Percentiles rank a stretch among this genome's conserved stretches.
These are phyloP conservation scores for Mortierella hygrophila DNA, from an alignment of 192 early-diverging fungal genomes.

Conservation along the genomic window DNA sequence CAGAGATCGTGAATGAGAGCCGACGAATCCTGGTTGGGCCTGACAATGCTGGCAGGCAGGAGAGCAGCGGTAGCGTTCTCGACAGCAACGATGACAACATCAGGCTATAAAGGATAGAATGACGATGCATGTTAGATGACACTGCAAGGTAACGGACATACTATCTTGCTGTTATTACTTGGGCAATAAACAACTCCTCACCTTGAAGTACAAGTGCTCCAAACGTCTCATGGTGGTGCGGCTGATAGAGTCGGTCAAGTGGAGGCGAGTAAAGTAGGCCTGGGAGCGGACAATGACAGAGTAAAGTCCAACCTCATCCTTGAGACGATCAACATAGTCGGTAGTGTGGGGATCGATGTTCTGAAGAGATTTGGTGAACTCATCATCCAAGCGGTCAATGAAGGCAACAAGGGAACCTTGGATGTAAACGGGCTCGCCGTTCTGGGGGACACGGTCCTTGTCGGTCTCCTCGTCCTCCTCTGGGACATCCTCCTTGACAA, in stretches of 20 bases:
- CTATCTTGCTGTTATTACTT: neutral
- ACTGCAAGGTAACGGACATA: neutral
- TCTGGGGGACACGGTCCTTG: conserved; percentile 65
- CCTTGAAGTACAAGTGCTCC: conserved; percentile 97
- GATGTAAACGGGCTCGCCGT: conserved; percentile 68
- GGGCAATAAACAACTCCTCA: conserved; percentile 5
- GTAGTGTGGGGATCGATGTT: conserved; percentile 96
- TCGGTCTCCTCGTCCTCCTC: conserved; percentile 71
- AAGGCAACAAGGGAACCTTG: conserved; percentile 88
- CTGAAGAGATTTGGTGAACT: conserved; percentile 95
- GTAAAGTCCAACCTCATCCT: conserved; percentile 89
- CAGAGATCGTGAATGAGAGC: conserved; percentile 85
- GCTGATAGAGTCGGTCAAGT: conserved; percentile 70
- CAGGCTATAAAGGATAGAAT: conserved; percentile 68
- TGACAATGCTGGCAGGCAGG: conserved; percentile 66
- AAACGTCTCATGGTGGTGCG: conserved; percentile 86
- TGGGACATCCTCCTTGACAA: conserved; percentile 75
- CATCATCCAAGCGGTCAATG: conserved; percentile 95
- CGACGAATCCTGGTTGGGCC: conserved; percentile 62
- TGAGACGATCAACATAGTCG: conserved; percentile 94
- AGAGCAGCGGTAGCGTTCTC: conserved; percentile 64
- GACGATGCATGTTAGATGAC: neutral
- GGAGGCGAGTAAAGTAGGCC: conserved; percentile 83
- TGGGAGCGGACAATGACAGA: conserved; percentile 88
- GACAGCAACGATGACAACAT: conserved; percentile 82